Evolutionary conservation across 805 yeast species (phyloP), one percentile per base, ranked within the genome.

Genomic region (Wickerhamomyces tratensis): DNA sequence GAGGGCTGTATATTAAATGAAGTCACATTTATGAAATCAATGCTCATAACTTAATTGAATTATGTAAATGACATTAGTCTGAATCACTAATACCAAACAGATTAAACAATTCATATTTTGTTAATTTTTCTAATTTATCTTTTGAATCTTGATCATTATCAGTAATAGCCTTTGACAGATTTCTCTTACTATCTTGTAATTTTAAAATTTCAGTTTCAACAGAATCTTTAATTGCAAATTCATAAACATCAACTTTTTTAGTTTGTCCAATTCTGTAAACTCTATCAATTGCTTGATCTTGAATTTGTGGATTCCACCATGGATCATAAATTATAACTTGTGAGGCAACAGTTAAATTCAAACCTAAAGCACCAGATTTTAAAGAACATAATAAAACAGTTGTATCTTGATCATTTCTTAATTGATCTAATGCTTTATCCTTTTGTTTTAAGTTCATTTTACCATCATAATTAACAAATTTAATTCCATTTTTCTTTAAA

Each of bases 281-380:
- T 52, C 97, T 63, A 62, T 87, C 95, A 42, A 87, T 82, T 0
- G 96, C 96, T 57, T 87, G 96, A 39, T 84, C 85, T 54, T 87
- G 95, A 43, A 82, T 76, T 37, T 94, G 87, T 35, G 86, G 93
- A 36, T 89, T 84, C 97, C 97, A 88, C 91, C 95, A 88, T 0
- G 96, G 96, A 52, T 89, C 96, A 85, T 86, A 81, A 68, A 88
- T 68, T 48, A 79, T 85, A 2, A 91, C 96, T 36, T 79, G 72
- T 0, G 85, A 81, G 0, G 96, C 95, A 40, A 79, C 75, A 0
- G 95, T 88, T 45, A 88, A 67, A 54, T 88, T 88, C 47, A 88
- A 67, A 0, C 97, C 97, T 5, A 87, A 95, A 2, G 96, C 96
- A 20, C 97, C 97, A 0, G 96, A 89, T 59, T 86, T 88, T 47